Base-by-base conservation (phyloP, 2,329 filamentous ascomycete genomes). In the Colletotrichum abscissum region DNA sequence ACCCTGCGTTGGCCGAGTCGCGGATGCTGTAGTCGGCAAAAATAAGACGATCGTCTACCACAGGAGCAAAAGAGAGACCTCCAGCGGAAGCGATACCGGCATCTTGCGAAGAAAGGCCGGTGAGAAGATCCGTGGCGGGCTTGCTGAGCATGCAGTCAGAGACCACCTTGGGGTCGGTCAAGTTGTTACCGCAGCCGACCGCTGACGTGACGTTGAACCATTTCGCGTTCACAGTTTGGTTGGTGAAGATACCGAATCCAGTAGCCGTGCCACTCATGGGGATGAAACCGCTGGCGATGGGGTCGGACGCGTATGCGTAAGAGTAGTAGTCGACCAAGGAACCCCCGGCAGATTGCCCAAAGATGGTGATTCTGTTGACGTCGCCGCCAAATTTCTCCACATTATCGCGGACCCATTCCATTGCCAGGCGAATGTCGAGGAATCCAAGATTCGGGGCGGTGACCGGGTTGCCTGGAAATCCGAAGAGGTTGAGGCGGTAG, bases 231-330 rank as follows among this genome's bases (percentile, higher is more conserved):
- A 62, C 49, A 4, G 72, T 74, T 24, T 74, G 55, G 30, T 76
- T 62, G 38, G 73, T 75, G 56, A 82, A 81, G 49, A 80, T 75
- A n/a, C 73, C 73, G n/a, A 56, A 57, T 26, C 67, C 65, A 22
- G 74, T 79, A 16, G 70, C 69, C 9, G 62, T 54, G 16, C 81
- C 87, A 56, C 87, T 88, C 19, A 84, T 81, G 5, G 84, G 79
- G 69, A 89, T 86, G 24, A 88, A 80, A 4, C 82, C 86, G 16
- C 81, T 78, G 28, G 84, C 82, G 30, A 89, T 89, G 5, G 88
- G 86, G 63, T 89, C 85, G 0, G 85, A 71, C 3, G 76, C 69
- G 86, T 85, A 88, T 6, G 87, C 85, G 72, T 87, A 89, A 6
- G 85, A 82, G 80, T 85, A 87, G 76, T 84, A 84, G 76, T 89